These are phyloP conservation scores for Yamadazyma conglobata DNA, from an alignment of 1,139 yeast species.

Conservation along the genomic window DNA sequence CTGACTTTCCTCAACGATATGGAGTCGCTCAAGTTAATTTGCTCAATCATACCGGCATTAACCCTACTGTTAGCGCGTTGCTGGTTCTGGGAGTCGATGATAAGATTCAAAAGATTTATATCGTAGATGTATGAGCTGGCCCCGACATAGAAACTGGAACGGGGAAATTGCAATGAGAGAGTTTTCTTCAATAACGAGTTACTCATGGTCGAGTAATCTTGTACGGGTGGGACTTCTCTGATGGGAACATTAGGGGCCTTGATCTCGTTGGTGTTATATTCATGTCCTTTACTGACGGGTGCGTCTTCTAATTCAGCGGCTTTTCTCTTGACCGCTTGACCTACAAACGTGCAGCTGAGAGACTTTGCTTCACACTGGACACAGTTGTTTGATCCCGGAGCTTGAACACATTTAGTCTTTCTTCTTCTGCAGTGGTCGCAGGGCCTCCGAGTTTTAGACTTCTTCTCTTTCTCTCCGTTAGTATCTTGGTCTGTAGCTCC, in stretches of 20 bases:
- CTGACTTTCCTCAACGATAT: conserved; percentile 67
- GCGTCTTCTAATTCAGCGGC: conserved; percentile 21
- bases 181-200: conserved; percentile 45
- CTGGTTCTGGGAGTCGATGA: conserved; percentile 42
- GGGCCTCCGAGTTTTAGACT: conserved; percentile 34
- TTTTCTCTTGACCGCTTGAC: conserved; percentile 31
- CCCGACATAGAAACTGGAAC: conserved; percentile 75
- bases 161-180: conserved; percentile 58
- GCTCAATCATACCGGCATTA: conserved; percentile 48
- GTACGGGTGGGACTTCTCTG: conserved; percentile 52
- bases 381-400: conserved; percentile 57
- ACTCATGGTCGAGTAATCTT: conserved; percentile 52
- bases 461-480: conserved; percentile 3
- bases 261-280: conserved; percentile 14
- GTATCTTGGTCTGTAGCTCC: background rate
- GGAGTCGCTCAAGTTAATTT: conserved; percentile 55
- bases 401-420: conserved; percentile 61
- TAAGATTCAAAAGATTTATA: conserved; percentile 50
- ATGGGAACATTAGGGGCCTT: conserved; percentile 52
- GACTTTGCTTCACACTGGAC: conserved; percentile 68
- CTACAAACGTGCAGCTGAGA: conserved; percentile 55
- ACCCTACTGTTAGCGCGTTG: conserved; percentile 7
- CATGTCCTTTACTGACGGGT: conserved; percentile 16
- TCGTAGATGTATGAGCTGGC: conserved; percentile 68
- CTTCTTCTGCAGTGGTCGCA: conserved; percentile 71